Percentiles rank a stretch among this genome's conserved stretches.
Evolutionary conservation across 345 rosid species (phyloP).

Genomic region (Lumnitzera littorea): DNA sequence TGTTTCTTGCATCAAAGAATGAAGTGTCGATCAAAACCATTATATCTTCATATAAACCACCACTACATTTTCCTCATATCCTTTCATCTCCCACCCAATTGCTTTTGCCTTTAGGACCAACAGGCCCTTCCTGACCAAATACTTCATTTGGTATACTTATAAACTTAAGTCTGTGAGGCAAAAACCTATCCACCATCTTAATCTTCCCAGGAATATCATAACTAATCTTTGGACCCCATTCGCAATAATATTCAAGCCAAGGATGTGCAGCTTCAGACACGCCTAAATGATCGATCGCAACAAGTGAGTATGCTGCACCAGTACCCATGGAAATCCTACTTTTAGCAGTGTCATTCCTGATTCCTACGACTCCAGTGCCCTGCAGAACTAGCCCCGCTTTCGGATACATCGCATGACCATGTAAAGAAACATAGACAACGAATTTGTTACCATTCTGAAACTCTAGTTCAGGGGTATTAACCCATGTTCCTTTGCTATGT

Average conservation of each 20-base stretch:
- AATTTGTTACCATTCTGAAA: constrained; percentile 46
- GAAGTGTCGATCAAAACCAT: too few relatives aligned
- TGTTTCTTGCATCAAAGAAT: too few relatives aligned
- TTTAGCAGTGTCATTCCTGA: constrained; percentile 72
- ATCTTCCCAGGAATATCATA: constrained; percentile 39
- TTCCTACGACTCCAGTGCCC: constrained; percentile 49
- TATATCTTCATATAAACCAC: too few relatives aligned
- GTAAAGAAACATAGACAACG: constrained; percentile 53
- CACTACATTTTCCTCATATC: constrained; percentile 10
- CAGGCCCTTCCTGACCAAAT: constrained; percentile 77
- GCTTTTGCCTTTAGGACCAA: constrained; percentile 64
- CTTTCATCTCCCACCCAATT: constrained; percentile 63
- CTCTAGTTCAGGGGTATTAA: constrained; percentile 56
- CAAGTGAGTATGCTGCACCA: constrained; percentile 26
- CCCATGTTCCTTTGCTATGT: constrained; percentile 72
- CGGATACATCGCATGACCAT: constrained; percentile 76
- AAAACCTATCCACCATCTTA: constrained; percentile 26
- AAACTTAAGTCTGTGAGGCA: constrained; percentile 42
- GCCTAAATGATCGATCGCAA: constrained; percentile 52
- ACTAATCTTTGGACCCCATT: constrained; percentile 75
- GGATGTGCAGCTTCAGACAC: constrained; percentile 38
- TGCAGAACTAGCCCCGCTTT: constrained; percentile 74
- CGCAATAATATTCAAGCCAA: constrained; percentile 56
- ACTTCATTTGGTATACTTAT: constrained; percentile 49
- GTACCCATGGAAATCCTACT: constrained; percentile 43